Percentiles rank a stretch among this genome's conserved stretches.
Conservation (phyloP, 1,284 basidiomycete species). For the Cystobasidium pallidum region DNA sequence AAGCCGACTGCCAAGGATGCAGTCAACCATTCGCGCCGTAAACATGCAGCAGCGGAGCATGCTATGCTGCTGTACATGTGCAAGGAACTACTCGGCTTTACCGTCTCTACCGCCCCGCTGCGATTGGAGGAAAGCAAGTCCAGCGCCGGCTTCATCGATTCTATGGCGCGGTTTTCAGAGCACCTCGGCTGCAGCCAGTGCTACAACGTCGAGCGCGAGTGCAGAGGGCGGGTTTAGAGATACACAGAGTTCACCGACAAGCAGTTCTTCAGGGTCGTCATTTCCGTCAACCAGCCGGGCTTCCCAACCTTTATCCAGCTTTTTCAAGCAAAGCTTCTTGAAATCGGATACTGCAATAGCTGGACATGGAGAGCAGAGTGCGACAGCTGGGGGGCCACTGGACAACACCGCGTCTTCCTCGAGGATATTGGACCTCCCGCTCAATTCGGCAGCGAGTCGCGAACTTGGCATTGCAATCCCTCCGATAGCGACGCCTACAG, state of each 20-base stretch:
- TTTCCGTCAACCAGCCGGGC: neutral
- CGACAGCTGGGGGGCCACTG: neutral
- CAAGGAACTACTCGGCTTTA: neutral
- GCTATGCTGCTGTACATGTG: constrained; percentile 27
- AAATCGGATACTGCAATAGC: neutral
- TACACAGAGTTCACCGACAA: neutral
- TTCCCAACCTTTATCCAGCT: constrained; percentile 38
- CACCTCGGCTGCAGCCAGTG: constrained; percentile 16
- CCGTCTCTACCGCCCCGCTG: neutral
- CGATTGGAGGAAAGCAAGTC: constrained; percentile 1
- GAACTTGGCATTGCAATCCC: constrained; percentile 16
- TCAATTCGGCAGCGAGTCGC: neutral
- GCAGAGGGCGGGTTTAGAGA: neutral
- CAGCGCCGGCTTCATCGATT: constrained; percentile 8
- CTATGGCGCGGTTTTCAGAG: constrained; percentile 25
- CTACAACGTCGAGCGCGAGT: neutral
- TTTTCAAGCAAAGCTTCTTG: constrained; percentile 42
- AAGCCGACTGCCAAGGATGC: constrained; percentile 4
- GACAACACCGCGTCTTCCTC: neutral
- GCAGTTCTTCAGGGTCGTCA: neutral
- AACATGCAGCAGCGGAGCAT: constrained; percentile 8
- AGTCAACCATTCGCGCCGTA: neutral
- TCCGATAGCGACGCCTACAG: constrained; percentile 42
- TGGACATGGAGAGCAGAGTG: constrained; percentile 12
- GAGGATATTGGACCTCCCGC: neutral